Conservation (phyloP, 176 grass and related monocot species). For the Chrysopogon serrulatus region DNA sequence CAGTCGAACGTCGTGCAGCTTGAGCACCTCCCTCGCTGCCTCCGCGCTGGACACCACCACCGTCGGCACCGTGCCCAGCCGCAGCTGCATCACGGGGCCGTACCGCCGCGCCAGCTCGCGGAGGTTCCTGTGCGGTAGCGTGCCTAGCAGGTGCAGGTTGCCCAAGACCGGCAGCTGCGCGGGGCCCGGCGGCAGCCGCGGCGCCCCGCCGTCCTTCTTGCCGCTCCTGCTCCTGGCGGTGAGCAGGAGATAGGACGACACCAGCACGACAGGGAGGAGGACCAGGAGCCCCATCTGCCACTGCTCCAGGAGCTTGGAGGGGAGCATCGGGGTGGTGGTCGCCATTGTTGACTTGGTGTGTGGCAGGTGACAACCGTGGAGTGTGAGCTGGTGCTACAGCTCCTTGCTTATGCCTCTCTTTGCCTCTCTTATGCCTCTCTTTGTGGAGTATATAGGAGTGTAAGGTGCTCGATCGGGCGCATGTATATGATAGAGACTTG, state of each 20-base stretch:
- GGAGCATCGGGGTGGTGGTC: too few relatives aligned
- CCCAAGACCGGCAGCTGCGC: constrained; percentile 29
- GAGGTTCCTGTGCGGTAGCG: constrained; percentile 33
- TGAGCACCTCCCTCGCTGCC: constrained; percentile 38
- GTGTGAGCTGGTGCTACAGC: too few relatives aligned
- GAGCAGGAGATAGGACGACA: background rate
- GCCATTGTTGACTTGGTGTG: too few relatives aligned
- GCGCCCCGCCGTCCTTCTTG: too few relatives aligned
- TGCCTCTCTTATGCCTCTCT: too few relatives aligned
- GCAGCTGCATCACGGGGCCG: constrained; percentile 39
- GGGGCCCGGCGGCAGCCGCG: constrained; percentile 40
- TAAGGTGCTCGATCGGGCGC: too few relatives aligned
- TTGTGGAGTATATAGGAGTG: too few relatives aligned
- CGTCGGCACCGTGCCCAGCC: constrained; percentile 40
- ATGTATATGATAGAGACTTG: too few relatives aligned
- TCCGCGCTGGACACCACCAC: constrained; percentile 33
- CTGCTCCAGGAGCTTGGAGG: too few relatives aligned
- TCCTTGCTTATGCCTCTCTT: too few relatives aligned
- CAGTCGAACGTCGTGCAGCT: constrained; percentile 38
- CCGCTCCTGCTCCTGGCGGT: background rate
- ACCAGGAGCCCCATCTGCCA: background rate
- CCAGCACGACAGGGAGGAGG: background rate
- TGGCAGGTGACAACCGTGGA: too few relatives aligned
- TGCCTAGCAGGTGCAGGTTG: constrained; percentile 38
- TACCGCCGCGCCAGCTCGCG: constrained; percentile 7